Percentiles rank a stretch among this genome's conserved stretches.
Evolutionary conservation across 805 yeast species (phyloP).

Genomic region (Candida saitoana): DNA sequence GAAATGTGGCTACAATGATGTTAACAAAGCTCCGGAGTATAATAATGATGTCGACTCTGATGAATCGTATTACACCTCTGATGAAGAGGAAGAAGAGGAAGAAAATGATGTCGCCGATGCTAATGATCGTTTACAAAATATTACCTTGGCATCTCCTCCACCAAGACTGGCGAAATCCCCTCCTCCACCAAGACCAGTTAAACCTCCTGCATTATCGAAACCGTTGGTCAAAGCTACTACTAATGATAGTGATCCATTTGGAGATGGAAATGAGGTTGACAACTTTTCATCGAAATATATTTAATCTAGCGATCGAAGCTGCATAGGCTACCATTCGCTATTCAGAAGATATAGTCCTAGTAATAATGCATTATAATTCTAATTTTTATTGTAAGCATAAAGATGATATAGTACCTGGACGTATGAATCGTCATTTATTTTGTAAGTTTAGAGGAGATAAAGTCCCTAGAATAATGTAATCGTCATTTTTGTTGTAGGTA

Average conservation of each 20-base stretch:
- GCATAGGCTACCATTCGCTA: no score
- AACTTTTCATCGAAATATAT: conserved; percentile 14
- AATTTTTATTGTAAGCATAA: no score
- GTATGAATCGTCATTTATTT: no score
- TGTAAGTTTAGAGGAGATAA: no score
- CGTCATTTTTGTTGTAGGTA: no score
- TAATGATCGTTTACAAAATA: conserved; percentile 9
- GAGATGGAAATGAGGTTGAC: conserved; percentile 25
- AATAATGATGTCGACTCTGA: conserved; percentile 25
- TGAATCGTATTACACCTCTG: conserved; percentile 36
- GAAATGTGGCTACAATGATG: conserved; percentile 38
- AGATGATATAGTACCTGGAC: no score
- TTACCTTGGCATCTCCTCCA: conserved; percentile 20
- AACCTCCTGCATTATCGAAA: conserved; percentile 16
- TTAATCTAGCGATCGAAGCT: no score
- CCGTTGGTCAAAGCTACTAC: conserved; percentile 22
- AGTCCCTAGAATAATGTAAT: no score
- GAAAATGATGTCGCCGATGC: conserved; percentile 10
- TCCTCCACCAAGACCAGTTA: conserved; percentile 27
- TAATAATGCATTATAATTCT: no score
- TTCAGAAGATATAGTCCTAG: no score
- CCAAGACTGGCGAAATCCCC: conserved; percentile 25
- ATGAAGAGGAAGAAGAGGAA: conserved; percentile 19
- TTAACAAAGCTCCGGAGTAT: conserved; percentile 33
- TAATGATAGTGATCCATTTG: conserved; percentile 36